Evolutionary conservation across 2,329 filamentous ascomycete genomes (phyloP), one percentile per base, ranked within the genome.

Genomic region (Pleoardoris graminearum): DNA sequence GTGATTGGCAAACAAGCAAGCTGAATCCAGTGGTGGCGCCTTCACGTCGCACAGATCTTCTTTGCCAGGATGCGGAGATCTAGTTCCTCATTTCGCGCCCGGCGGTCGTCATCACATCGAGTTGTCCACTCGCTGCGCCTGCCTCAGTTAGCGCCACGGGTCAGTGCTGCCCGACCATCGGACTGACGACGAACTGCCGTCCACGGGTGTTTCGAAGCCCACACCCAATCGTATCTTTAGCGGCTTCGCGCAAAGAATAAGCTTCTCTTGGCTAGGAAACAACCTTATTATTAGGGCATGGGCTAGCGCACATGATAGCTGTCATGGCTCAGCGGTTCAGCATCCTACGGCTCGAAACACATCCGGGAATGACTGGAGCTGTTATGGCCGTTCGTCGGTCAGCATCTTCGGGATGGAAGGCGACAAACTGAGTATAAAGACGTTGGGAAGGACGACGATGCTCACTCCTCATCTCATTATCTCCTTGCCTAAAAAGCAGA

Each of bases 401-500:
- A 51, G 48, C 39, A 46, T 27, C 22, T 38, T 14, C 27, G 6
- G 29, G 11, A 21, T 43, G 14, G 10, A 23, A 27, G 8, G 6
- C 14, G 32, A 25, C 11, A 25, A 30, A 29, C 11, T 23, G 7
- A 8, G 52, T 70, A 71, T 70, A 71, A 71, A 64, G 61, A 61
- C 27, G n/a, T 12, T n/a, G 21, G 16, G 21, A n/a, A 3, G 8
- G 23, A 38, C 36, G 11, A 47, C 19, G 6, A n/a, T 17, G 25
- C 29, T 21, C 21, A 29, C 49, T 42, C 47, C 37, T 53, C 48
- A 57, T 56, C 57, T 55, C 52, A 54, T 2, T 59, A 67, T 69
- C 66, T 63, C 61, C 47, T 68, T 65, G 52, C 60, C 53, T 58
- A 63, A 53, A 62, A 54, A 53, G 35, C 57, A 63, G 36, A 54